Conservation (phyloP, 306 rosid species). For the Sicyos edulis region DNA sequence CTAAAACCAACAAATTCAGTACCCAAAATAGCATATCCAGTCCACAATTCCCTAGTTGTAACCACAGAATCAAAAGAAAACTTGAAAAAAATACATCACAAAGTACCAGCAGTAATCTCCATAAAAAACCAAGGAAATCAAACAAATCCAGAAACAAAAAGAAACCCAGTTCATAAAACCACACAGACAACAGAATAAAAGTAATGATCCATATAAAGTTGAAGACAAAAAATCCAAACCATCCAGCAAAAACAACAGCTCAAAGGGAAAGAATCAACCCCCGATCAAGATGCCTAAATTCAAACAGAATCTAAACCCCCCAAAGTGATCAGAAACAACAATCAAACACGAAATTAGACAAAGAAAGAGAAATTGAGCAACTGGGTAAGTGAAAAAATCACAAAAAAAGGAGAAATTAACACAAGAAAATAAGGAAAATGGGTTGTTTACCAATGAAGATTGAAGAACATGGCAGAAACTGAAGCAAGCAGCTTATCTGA, state of each 20-base stretch:
- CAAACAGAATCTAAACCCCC: too few species aligned
- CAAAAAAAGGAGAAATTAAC: too few species aligned
- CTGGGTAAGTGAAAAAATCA: too few species aligned
- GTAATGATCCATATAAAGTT: constrained; percentile 21
- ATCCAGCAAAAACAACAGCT: not conserved
- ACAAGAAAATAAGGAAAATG: not conserved
- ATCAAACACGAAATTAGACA: too few species aligned
- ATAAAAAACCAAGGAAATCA: not conserved
- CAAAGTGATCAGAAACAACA: too few species aligned
- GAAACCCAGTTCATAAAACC: constrained; percentile 21
- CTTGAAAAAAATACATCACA: not conserved
- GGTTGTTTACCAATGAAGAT: constrained; percentile 33
- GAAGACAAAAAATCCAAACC: constrained; percentile 18
- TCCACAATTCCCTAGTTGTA: not conserved
- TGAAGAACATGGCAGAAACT: constrained; percentile 24
- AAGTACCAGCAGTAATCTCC: constrained; percentile 8
- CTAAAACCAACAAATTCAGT: not conserved
- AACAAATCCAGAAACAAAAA: constrained; percentile 9
- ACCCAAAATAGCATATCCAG: not conserved
- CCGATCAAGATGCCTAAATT: too few species aligned
- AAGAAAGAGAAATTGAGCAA: too few species aligned
- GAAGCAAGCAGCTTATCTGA: constrained; percentile 49
- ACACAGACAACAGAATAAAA: constrained; percentile 9
- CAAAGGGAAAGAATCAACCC: not conserved
- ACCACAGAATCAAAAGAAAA: not conserved